Base-by-base conservation (phyloP, 306 rosid genomes). In the Medicago arabica region DNA sequence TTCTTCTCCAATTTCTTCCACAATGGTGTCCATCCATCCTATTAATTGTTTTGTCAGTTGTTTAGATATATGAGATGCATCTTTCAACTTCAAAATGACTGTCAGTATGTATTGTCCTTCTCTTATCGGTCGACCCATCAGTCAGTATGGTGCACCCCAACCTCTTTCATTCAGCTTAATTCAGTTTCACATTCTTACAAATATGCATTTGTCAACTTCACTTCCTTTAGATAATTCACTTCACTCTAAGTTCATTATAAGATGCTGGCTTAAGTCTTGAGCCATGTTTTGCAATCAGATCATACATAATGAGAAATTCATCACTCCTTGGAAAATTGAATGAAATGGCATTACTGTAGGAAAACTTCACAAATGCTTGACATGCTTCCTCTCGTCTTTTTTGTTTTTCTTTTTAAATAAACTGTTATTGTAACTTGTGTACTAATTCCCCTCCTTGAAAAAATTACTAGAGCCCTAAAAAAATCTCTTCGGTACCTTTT, bases 201-300 rank as follows among this genome's bases (percentile, higher is more conserved):
- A 59, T 10, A 23, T 13, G 65, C 9, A 19, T 53, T 8, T 53
- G 59, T 9, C 59, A 53, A 53, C 59, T 53, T 53, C 11, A 53
- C 59, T 2, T 25, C 65, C 39, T 23, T 58, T 59, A 21, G 38
- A 25, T 21, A 25, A n/a, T 59, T 6, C 65, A 59, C 38, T 59
- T 6, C 64, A 21, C 39, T 58, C 36, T 58, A 19, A 57, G 34
- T 5, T 57, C 63, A 21, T 57, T 2, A 57, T 57, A 58, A 23
- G n/a, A 58, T 23, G 64, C 16, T 58, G 64, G 64, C 39, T 58
- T 23, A 12, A 23, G 11, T 58, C 64, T 36, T 3, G 8, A 23
- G 38, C n/a, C 39, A 59, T 59, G 16, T 59, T 59, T 59, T 25
- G 65, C 65, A 12, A 59, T 59, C 38, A 55, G 31, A 55, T 55